Evolutionary conservation across 805 yeast species (phyloP), one percentile per base, ranked within the genome.

Genomic region (Candida tibetensis): DNA sequence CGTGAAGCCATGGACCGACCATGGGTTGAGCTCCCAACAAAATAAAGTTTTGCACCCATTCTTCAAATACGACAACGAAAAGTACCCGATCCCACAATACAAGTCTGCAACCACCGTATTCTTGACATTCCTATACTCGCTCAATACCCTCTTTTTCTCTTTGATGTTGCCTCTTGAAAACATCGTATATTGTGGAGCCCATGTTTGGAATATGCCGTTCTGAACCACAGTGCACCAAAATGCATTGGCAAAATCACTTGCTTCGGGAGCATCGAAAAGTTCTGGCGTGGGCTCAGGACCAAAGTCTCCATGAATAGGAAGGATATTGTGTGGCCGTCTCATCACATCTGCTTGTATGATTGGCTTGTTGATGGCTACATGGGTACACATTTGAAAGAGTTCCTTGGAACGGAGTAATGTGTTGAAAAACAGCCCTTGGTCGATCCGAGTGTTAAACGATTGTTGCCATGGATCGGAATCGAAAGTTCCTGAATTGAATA

Each of bases 101-200:
- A 88, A 51, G 53, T 87, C 96, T 3, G 84, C 66, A 0, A 83
- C 77, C 16, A 66, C 70, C 0, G 67, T 63, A 9, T 58, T 66
- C 7, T 48, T 36, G 1, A 80, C 56, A 19, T 64, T 52, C 1
- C 39, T 30, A 41, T 64, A 76, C 0, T 57, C 55, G 14, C 67
- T 66, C 28, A 85, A 53, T 0, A 87, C 70, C 15, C 96, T 59
- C 10, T 77, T 72, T 56, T 87, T 87, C 52, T 87, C 96, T 46
- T 83, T 83, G 49, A 88, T 76, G 55, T 87, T 87, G 1, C 96
- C 96, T 14, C 96, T 60, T 34, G 90, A 81, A 55, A 88, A 88
- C 96, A 87, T 87, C 2, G 95, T 85, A 52, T 78, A 82, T 38
- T 72, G 56, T 2, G 96, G 96, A 4, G 91, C 86, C 96, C 96